Percentiles rank a stretch among this genome's conserved stretches.
These are phyloP conservation scores for Xylaria telfairii DNA, from an alignment of 495 filamentous ascomycete species.

Conservation along the genomic window DNA sequence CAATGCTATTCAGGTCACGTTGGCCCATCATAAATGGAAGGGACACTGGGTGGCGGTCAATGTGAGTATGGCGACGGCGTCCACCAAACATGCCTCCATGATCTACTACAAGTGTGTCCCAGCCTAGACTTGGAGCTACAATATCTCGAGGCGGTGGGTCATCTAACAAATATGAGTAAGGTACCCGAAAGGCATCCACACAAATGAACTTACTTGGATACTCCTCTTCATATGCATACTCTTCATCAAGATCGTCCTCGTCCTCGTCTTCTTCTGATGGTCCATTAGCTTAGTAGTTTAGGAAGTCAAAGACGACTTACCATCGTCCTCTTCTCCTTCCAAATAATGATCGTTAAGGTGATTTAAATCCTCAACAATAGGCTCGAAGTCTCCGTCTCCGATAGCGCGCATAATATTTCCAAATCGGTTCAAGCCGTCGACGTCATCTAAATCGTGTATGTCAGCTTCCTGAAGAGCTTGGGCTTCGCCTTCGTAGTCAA, in stretches of 20 bases:
- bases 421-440: conserved; percentile 54
- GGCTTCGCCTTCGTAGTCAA: conserved; percentile 54
- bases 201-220: conserved; percentile 67
- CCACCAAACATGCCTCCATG: conserved; percentile 33
- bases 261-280: conserved; percentile 62
- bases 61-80: conserved; percentile 30
- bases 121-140: conserved; percentile 48
- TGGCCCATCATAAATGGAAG: conserved; percentile 53
- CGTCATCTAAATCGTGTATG: conserved; percentile 45
- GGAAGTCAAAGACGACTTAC: conserved; percentile 44
- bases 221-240: conserved; percentile 68
- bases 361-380: conserved; percentile 46
- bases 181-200: background rate
- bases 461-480: conserved; percentile 51
- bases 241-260: conserved; percentile 74
- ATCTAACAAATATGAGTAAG: conserved; percentile 40
- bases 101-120: conserved; percentile 52
- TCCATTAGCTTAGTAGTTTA: background rate
- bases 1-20: conserved; percentile 47
- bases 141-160: conserved; percentile 52
- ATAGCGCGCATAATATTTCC: conserved; percentile 66
- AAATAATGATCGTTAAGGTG: conserved; percentile 65
- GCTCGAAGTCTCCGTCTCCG: conserved; percentile 67
- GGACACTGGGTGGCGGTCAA: conserved; percentile 40
- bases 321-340: conserved; percentile 71